Evolutionary conservation across 2,329 filamentous ascomycete genomes (phyloP), one percentile per base, ranked within the genome.

Genomic region (Aspergillus quadrilineatus): DNA sequence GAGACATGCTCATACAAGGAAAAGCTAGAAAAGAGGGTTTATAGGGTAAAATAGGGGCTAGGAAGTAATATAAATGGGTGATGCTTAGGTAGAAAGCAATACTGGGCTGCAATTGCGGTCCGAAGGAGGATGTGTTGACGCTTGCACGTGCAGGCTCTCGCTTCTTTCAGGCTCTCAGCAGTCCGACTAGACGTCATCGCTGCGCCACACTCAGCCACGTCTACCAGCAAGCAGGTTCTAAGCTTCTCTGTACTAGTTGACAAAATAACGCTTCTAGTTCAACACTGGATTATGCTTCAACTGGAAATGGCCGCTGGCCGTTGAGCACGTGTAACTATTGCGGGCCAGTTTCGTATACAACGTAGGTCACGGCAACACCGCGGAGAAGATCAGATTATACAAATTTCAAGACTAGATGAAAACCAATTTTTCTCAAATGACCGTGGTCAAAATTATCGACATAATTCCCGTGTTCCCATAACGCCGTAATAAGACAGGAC

Each of bases 401-500:
- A 69, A 67, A 63, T 57, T 63, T 61, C 63, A 59, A 61, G 63
- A 55, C 59, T 61, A 42, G 63, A 58, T 65, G 22, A 67, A 62
- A 63, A 67, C 63, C 59, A 65, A 61, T 67, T 65, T 70, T 67
- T 66, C 65, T 63, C 65, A 50, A 70, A 65, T 69, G 67, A 67
- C 70, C 69, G 28, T 4, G 9, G 44, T 47, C 44, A 47, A 73
- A 69, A 63, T 68, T 66, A 65, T 62, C 57, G 56, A 66, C 65
- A 69, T 65, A 65, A 70, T 65, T 71, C 70, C 73, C 69, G 61
- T 66, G 69, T 73, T 72, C 70, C 72, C 72, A 69, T 65, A 76
- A 76, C 74, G 74, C 74, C 74, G 61, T 68, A 74, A 74, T 66
- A 68, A 74, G 69, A 73, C 69, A 74, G 67, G 67, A 71, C 60